Conservation (phyloP, 139 green algal species). For the Trebouxia sp. region DNA sequence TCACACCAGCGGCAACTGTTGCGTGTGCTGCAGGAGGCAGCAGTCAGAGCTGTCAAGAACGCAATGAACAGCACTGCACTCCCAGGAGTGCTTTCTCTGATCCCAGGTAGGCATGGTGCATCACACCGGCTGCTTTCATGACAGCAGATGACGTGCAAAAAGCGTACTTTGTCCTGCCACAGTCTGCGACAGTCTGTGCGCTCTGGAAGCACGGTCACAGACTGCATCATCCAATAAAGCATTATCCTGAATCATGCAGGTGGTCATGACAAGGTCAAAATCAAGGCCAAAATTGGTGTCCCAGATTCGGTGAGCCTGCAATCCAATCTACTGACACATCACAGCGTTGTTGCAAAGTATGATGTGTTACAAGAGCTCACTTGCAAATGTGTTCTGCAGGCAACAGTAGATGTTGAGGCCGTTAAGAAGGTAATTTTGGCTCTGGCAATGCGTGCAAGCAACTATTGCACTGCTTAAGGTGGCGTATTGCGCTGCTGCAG, state of each 20-base stretch:
- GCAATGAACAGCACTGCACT: conserved; percentile 1
- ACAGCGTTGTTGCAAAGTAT: neutral
- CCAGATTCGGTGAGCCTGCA: neutral
- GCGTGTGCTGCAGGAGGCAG: neutral
- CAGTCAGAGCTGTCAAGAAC: conserved; percentile 20
- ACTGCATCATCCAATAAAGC: no score
- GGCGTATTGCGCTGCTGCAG: neutral
- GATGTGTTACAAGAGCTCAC: neutral
- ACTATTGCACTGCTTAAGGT: neutral
- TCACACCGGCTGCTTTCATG: no score
- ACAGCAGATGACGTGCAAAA: no score
- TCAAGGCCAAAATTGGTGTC: conserved; percentile 22
- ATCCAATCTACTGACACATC: neutral
- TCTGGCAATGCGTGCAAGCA: neutral
- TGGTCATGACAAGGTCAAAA: conserved; percentile 28
- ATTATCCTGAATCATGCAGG: neutral
- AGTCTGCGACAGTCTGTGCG: no score
- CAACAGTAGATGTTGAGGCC: neutral
- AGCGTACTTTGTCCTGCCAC: no score
- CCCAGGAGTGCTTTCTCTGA: conserved; percentile 2
- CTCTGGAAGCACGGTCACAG: no score
- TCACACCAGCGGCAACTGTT: no score
- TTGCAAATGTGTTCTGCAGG: neutral
- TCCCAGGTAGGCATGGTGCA: conserved; percentile 2
- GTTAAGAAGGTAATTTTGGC: conserved; percentile 12